phyloP scores from a whole-genome alignment of 495 filamentous ascomycete genomes.

The Neurospora sp. region DNA sequence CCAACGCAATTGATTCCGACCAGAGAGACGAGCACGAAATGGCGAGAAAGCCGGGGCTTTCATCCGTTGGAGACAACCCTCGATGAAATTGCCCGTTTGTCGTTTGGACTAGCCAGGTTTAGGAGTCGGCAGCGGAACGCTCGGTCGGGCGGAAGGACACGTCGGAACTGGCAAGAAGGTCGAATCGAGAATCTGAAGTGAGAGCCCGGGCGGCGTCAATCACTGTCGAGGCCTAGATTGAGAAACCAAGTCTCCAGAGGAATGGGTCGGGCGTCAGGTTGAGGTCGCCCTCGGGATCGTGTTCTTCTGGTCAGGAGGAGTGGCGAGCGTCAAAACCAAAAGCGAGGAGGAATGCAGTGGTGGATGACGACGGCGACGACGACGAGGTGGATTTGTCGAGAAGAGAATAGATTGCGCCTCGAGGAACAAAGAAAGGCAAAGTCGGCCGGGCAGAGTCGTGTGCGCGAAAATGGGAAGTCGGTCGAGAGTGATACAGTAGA shows the following conservation, averaged over 20 bases:
- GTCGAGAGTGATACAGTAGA: slow-evolving; percentile 4
- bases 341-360: slow-evolving; percentile 17
- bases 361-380: slow-evolving; percentile 3
- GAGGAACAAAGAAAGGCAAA: slow-evolving; percentile 22
- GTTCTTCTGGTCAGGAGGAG: slow-evolving; percentile 1
- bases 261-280: neutral
- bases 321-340: slow-evolving; percentile 13
- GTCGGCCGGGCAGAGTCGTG: slow-evolving; percentile 8
- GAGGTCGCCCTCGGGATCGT: neutral
- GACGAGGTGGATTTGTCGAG: neutral
- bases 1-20: slow-evolving; percentile 25
- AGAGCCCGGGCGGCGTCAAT: neutral
- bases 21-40: slow-evolving; percentile 9
- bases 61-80: slow-evolving; percentile 16
- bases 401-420: slow-evolving; percentile 15
- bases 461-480: slow-evolving; percentile 12
- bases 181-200: neutral
- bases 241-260: neutral
- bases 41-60: slow-evolving; percentile 9
- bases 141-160: slow-evolving; percentile 8
- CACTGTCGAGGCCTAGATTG: neutral
- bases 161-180: slow-evolving; percentile 2
- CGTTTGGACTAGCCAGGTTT: neutral
- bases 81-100: neutral
- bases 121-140: neutral